Percentiles rank a stretch among this genome's conserved stretches.
Conservation (phyloP, 1,284 basidiomycete species). For the Cerrena zonata region DNA sequence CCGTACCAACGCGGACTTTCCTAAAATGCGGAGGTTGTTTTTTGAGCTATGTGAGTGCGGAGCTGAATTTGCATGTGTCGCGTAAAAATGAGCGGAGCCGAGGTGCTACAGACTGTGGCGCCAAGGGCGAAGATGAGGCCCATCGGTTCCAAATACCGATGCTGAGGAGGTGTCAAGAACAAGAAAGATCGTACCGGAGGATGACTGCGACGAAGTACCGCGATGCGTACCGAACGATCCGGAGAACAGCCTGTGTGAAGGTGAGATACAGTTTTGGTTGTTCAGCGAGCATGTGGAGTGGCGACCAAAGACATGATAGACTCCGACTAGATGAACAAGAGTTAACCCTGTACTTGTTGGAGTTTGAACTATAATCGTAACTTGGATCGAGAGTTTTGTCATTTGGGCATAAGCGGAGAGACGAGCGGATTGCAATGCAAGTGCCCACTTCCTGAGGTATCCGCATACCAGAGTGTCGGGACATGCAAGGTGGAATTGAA, state of each 20-base stretch:
- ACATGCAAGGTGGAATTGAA: background rate
- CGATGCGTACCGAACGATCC: background rate
- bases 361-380: background rate
- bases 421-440: background rate
- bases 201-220: background rate
- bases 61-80: no score
- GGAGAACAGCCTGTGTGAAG: background rate
- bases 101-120: no score
- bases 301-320: background rate
- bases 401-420: background rate
- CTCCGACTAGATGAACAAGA: background rate
- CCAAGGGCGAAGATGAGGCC: background rate
- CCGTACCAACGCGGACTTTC: no score
- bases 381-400: background rate
- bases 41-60: no score
- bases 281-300: background rate
- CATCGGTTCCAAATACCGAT: background rate
- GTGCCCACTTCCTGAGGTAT: background rate
- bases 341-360: background rate
- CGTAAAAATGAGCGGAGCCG: no score
- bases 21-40: no score
- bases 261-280: background rate
- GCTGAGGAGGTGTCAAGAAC: background rate
- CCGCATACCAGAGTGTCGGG: background rate
- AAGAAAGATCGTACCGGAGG: background rate